phyloP scores from a whole-genome alignment of 306 rosid genomes.

The Prosopis cineraria region DNA sequence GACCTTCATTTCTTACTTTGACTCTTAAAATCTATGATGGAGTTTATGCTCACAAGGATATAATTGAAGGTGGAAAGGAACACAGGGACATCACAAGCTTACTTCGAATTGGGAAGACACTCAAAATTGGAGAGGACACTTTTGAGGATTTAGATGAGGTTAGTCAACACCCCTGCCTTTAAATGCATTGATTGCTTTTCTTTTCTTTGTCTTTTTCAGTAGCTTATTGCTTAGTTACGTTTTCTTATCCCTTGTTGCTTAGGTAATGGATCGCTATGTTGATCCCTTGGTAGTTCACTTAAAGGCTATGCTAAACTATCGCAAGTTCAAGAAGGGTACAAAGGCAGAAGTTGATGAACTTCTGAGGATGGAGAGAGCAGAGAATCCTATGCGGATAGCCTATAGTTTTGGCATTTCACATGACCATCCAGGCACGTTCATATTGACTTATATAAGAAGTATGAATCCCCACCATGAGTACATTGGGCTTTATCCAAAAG shows the following conservation, averaged over 20 bases:
- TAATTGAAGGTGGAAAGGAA: constrained; percentile 97
- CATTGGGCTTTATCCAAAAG: constrained; percentile 96
- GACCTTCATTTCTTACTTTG: constrained; percentile 86
- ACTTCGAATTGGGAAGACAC: constrained; percentile 92
- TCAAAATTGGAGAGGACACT: constrained; percentile 97
- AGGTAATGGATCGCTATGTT: constrained; percentile 99
- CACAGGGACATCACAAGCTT: constrained; percentile 95
- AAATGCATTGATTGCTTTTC: constrained; percentile 11
- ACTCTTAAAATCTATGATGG: constrained; percentile 94
- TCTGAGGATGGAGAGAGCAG: constrained; percentile 75
- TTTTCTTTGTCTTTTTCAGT: constrained; percentile 17
- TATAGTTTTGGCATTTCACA: constrained; percentile 89
- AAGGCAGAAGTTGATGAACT: constrained; percentile 94
- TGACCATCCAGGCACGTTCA: constrained; percentile 99
- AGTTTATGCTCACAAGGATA: constrained; percentile 97
- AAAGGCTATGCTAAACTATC: constrained; percentile 83
- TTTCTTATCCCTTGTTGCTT: constrained; percentile 25
- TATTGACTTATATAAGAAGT: constrained; percentile 83
- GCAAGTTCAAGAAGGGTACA: constrained; percentile 82
- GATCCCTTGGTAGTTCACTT: constrained; percentile 92
- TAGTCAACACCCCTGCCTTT: constrained; percentile 9
- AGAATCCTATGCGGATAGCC: constrained; percentile 84
- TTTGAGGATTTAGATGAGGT: constrained; percentile 99
- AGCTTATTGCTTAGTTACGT: background rate
- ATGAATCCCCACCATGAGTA: constrained; percentile 97